Evolutionary conservation across 225 moss, liverwort and hornwort species (phyloP).

Genomic region (Takakia lepidozioides): DNA sequence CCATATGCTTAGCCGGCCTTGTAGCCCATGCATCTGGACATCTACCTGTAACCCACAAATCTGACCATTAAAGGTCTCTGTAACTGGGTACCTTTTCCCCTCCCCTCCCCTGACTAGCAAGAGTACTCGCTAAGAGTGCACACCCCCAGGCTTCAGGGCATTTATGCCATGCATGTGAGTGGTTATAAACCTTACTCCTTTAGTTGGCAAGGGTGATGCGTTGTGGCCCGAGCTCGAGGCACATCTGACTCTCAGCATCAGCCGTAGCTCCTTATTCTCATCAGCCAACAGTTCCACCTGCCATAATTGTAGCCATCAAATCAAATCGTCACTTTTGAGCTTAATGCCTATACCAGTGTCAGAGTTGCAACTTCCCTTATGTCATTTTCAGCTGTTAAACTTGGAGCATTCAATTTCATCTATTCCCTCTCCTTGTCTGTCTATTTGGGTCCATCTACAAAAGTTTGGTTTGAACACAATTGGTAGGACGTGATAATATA

Average conservation of each 20-base stretch:
- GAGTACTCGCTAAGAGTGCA: constrained; percentile 62
- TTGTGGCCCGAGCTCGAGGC: constrained; percentile 26
- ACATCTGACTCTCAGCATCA: constrained; percentile 64
- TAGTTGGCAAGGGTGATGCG: constrained; percentile 41
- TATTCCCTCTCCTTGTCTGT: neutral
- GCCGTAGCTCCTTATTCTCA: constrained; percentile 72
- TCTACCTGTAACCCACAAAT: too few species aligned
- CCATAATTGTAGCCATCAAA: neutral
- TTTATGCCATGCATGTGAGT: constrained; percentile 88
- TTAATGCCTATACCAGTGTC: too few species aligned
- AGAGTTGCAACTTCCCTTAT: neutral
- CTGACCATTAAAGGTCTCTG: too few species aligned
- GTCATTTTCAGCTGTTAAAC: constrained; percentile 1
- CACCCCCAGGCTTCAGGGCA: constrained; percentile 78
- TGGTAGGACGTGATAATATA: too few species aligned
- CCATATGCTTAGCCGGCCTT: too few species aligned
- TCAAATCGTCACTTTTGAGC: too few species aligned
- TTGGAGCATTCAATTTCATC: neutral
- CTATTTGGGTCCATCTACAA: neutral
- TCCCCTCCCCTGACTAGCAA: too few species aligned
- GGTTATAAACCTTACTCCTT: constrained; percentile 96
- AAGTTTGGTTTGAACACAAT: too few species aligned
- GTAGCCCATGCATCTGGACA: too few species aligned
- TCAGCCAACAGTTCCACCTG: constrained; percentile 75
- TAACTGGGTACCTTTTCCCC: too few species aligned